Base-by-base conservation (phyloP, 1,284 basidiomycete species). In the Ustanciosporium gigantosporum region DNA sequence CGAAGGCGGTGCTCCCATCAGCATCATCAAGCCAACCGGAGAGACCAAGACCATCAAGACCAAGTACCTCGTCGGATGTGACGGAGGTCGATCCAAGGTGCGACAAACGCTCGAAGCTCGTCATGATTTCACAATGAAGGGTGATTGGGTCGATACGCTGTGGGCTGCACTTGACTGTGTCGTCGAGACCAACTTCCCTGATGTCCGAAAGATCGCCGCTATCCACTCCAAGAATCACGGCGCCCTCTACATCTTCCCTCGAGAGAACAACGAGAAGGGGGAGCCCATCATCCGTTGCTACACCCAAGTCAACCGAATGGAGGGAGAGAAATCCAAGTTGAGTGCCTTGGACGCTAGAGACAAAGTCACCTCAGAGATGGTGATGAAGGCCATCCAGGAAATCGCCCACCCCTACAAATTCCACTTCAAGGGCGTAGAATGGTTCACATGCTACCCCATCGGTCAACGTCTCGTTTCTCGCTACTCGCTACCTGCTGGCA, bases 401-500 rank as follows among this genome's bases (percentile, higher is more conserved):
- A 80, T 80, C 37, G 79, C 79, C n/a, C 47, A 73, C 40, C 79
- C 79, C 13, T 80, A 74, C 73, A 58, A 77, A 29, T 70, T 80
- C 35, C 69, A 79, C 29, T 79, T 80, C 45, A 78, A 78, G 46
- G 60, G 60, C 21, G 69, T 74, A 22, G 79, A 79, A 38, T 71
- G 79, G 79, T 79, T 79, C 55, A 78, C 76, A 2, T 75, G 77
- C 43, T 80, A 80, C 48, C 77, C 78, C 43, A 68, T 70, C 48
- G 67, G 68, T 14, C 71, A 74, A 52, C 40, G 71, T 5, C 39
- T 73, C 25, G 53, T 72, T 20, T 60, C 60, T 31, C 55, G 60
- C 15, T 70, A 73, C 41, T 68, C 68, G 40, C 48, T 71, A 7
- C 70, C 70, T 14, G 50, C 56, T 36, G 67, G 52, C 39, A 48